Percentiles rank a stretch among this genome's conserved stretches.
Evolutionary conservation across 768 basidiomycete genomes (phyloP).

Genomic region (Lentinula aciculospora): DNA sequence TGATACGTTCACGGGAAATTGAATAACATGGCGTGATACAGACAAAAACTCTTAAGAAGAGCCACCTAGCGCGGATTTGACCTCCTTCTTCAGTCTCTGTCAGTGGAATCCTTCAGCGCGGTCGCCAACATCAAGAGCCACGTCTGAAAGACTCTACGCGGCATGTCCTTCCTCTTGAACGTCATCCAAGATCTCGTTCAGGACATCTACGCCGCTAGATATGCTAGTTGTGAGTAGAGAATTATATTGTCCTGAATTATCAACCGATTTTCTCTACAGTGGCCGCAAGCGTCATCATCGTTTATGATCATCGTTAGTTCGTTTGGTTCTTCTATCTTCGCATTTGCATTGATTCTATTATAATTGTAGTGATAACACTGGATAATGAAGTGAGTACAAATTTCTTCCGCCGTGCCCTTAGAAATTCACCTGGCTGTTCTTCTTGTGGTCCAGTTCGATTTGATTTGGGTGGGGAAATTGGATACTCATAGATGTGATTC

Average conservation of each 20-base stretch:
- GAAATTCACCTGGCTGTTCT: not conserved
- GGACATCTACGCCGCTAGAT: constrained; percentile 36
- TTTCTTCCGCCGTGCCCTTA: not conserved
- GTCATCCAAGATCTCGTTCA: constrained; percentile 11
- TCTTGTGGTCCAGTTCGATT: constrained; percentile 29
- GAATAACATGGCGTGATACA: not conserved
- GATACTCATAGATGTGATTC: not conserved
- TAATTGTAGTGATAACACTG: constrained; percentile 38
- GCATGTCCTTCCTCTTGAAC: not conserved
- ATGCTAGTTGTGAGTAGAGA: constrained; percentile 32
- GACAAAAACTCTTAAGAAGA: not conserved
- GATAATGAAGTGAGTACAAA: constrained; percentile 39
- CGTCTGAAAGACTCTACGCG: not conserved
- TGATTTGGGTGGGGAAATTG: constrained; percentile 43
- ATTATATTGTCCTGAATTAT: not conserved
- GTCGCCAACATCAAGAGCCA: not conserved
- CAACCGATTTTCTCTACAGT: constrained; percentile 26
- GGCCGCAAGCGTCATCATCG: constrained; percentile 43
- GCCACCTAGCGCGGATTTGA: not conserved
- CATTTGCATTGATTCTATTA: not conserved
- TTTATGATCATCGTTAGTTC: constrained; percentile 48
- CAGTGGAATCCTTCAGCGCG: not conserved
- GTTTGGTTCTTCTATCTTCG: not conserved
- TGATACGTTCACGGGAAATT: not conserved
- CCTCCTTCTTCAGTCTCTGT: not conserved